phyloP scores from a whole-genome alignment of 1,284 basidiomycete species.

The Baeospora myosura region DNA sequence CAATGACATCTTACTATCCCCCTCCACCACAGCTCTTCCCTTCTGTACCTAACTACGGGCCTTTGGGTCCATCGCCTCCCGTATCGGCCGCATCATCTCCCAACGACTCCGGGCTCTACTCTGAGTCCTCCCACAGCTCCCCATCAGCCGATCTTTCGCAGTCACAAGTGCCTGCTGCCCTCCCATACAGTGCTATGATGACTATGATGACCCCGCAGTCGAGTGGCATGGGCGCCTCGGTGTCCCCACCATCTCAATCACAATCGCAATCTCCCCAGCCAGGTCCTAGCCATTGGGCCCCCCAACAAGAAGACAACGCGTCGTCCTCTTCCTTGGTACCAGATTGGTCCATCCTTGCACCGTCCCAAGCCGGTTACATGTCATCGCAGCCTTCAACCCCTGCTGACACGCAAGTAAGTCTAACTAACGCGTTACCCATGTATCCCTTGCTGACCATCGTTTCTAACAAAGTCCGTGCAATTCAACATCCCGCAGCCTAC shows the following conservation, averaged over 20 bases:
- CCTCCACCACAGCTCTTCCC: slow-evolving; percentile 15
- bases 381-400: too few relatives aligned
- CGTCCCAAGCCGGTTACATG: too few relatives aligned
- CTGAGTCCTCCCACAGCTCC: too few relatives aligned
- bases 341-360: neutral
- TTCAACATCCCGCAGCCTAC: too few relatives aligned
- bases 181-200: neutral
- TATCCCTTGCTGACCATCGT: too few relatives aligned
- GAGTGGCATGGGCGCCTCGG: too few relatives aligned
- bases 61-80: slow-evolving; percentile 34
- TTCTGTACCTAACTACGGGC: slow-evolving; percentile 23
- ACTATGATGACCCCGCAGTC: too few relatives aligned
- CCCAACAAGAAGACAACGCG: neutral
- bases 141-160: neutral
- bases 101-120: too few relatives aligned
- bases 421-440: too few relatives aligned
- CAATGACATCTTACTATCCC: slow-evolving; percentile 7
- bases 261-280: neutral
- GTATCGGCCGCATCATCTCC: slow-evolving; percentile 34
- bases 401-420: too few relatives aligned
- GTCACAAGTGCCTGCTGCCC: neutral
- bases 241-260: neutral
- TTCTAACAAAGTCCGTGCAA: too few relatives aligned
- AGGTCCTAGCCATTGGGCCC: neutral
- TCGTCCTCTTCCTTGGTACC: neutral